A percentile compares a stretch with the other conserved stretches of the same genome.
phyloP scores from a whole-genome alignment of 169 alveolate genomes.

The Cryptosporidium ubiquitum region DNA sequence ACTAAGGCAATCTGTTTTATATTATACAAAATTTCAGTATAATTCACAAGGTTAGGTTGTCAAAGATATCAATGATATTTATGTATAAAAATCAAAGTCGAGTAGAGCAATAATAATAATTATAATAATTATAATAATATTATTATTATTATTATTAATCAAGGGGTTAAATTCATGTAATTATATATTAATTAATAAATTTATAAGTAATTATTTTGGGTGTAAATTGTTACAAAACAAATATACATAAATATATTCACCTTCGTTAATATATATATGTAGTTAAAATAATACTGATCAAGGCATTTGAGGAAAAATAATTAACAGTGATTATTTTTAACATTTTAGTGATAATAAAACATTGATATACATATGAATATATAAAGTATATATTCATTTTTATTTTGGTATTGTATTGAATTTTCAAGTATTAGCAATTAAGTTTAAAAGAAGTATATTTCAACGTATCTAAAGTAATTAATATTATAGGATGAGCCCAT shows the following conservation, averaged over 20 bases:
- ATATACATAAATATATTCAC: neutral
- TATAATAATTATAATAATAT: neutral
- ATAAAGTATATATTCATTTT: neutral
- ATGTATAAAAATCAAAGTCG: neutral
- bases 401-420: neutral
- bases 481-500: conserved; percentile 34
- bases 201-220: neutral
- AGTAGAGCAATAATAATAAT: neutral
- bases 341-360: neutral
- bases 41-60: neutral
- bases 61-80: conserved; percentile 9
- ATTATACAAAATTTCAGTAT: neutral
- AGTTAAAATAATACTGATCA: too few relatives aligned
- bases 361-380: neutral
- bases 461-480: neutral
- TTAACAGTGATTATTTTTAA: too few relatives aligned
- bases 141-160: neutral
- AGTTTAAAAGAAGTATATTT: neutral
- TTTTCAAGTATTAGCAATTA: neutral
- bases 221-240: neutral
- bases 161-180: conserved; percentile 5
- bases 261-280: too few relatives aligned
- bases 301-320: too few relatives aligned
- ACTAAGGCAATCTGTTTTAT: neutral
- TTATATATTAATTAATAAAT: neutral